Conservation (phyloP, 495 filamentous ascomycete genomes). For the Penicillium robsamsonii region DNA sequence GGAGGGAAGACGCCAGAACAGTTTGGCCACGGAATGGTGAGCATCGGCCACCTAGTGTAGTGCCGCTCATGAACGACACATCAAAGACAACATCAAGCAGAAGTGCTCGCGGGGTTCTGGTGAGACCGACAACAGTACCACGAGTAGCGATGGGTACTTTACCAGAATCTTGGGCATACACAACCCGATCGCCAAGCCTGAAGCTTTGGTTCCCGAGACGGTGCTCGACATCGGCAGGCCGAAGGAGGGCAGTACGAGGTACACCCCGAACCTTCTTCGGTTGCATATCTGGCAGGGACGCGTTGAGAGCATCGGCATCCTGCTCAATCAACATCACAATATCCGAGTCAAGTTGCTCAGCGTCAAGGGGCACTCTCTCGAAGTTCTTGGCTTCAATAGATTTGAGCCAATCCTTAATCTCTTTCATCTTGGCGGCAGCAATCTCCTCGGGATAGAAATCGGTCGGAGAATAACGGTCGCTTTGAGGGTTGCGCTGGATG, state of each 20-base stretch:
- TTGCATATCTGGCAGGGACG: conserved; percentile 52
- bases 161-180: conserved; percentile 89
- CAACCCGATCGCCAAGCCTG: conserved; percentile 80
- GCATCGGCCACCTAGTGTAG: conserved; percentile 81
- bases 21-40: conserved; percentile 96
- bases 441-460: conserved; percentile 78
- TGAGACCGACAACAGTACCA: conserved; percentile 91
- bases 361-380: conserved; percentile 89
- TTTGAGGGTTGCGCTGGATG: conserved; percentile 72
- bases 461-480: conserved; percentile 72
- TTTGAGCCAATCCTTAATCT: conserved; percentile 91
- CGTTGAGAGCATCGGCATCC: conserved; percentile 61
- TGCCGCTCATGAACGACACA: conserved; percentile 92
- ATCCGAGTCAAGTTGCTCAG: conserved; percentile 91
- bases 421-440: conserved; percentile 63
- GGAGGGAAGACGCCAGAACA: conserved; percentile 73
- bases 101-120: conserved; percentile 72
- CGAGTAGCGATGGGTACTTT: conserved; percentile 90
- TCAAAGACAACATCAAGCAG: conserved; percentile 94
- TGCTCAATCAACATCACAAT: conserved; percentile 77
- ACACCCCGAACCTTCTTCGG: conserved; percentile 65
- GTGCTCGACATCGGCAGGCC: conserved; percentile 89
- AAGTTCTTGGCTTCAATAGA: conserved; percentile 84
- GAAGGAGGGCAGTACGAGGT: conserved; percentile 81
- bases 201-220: conserved; percentile 84